These are phyloP conservation scores for Neonectria punicea DNA, from an alignment of 2,329 filamentous ascomycete genomes.

Conservation along the genomic window DNA sequence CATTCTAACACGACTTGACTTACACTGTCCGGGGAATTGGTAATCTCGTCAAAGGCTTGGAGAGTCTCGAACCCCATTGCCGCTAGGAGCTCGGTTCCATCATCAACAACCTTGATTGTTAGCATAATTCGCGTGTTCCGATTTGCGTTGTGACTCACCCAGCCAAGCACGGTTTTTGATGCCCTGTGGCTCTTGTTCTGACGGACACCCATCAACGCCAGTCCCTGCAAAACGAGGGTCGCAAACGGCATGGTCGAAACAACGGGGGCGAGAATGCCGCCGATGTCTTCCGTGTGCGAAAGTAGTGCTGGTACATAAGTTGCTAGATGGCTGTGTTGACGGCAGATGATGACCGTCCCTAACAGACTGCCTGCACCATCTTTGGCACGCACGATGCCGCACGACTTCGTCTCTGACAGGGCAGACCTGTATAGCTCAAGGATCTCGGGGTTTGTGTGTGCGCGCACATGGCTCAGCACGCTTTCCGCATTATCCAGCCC, in stretches of 20 bases:
- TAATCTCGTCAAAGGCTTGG: conserved; percentile 85
- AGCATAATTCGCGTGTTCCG: conserved; percentile 7
- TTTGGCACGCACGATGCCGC: conserved; percentile 86
- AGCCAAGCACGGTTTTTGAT: conserved; percentile 78
- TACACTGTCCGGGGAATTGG: conserved; percentile 67
- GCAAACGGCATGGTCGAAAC: conserved; percentile 76
- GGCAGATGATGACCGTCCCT: conserved; percentile 84
- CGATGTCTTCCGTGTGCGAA: conserved; percentile 67
- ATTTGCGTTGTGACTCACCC: conserved; percentile 65
- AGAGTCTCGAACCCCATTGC: conserved; percentile 84
- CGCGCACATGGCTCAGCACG: conserved; percentile 79
- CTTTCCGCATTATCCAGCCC: conserved; percentile 79
- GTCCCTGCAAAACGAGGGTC: conserved; percentile 76
- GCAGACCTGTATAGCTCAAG: conserved; percentile 83
- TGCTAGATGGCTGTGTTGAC: conserved; percentile 73
- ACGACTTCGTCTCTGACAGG: conserved; percentile 75
- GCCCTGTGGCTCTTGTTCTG: conserved; percentile 85
- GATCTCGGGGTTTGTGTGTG: conserved; percentile 79
- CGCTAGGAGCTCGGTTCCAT: conserved; percentile 76
- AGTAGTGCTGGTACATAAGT: conserved; percentile 76
- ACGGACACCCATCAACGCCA: conserved; percentile 82
- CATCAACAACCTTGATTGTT: conserved; percentile 70
- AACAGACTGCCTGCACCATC: conserved; percentile 73
- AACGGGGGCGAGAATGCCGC: conserved; percentile 83
- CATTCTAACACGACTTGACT: conserved; percentile 18